A percentile compares a stretch with the other conserved stretches of the same genome.
These are phyloP conservation scores for Amanita thiersii DNA, from an alignment of 768 basidiomycete species.

Conservation along the genomic window DNA sequence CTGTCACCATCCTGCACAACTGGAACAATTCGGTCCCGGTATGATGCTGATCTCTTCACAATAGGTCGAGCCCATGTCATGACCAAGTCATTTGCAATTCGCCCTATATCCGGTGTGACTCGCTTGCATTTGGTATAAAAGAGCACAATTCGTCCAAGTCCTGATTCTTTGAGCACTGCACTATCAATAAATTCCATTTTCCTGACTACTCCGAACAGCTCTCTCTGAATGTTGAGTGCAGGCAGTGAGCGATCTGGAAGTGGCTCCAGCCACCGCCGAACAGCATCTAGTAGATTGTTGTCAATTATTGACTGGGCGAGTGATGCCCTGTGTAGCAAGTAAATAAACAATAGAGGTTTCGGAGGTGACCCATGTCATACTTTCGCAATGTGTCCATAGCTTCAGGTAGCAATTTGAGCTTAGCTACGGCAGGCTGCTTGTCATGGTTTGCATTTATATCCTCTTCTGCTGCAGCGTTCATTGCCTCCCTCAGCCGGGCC, in stretches of 20 bases:
- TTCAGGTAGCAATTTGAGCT: constrained; percentile 77
- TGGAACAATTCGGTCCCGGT: constrained; percentile 66
- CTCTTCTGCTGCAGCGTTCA: constrained; percentile 80
- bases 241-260: constrained; percentile 89
- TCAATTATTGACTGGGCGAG: constrained; percentile 91
- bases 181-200: constrained; percentile 94
- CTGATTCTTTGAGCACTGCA: constrained; percentile 82
- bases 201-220: constrained; percentile 74
- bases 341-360: constrained; percentile 9
- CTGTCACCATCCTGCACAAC: constrained; percentile 35
- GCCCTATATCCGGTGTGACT: constrained; percentile 73
- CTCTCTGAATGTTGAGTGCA: constrained; percentile 90
- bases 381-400: constrained; percentile 92
- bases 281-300: constrained; percentile 88
- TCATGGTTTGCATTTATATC: constrained; percentile 76
- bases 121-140: constrained; percentile 97
- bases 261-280: constrained; percentile 89
- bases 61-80: constrained; percentile 86
- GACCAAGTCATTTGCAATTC: constrained; percentile 79
- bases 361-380: constrained; percentile 28
- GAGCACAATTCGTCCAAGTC: constrained; percentile 79
- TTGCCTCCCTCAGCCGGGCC: constrained; percentile 76
- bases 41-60: constrained; percentile 81
- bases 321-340: constrained; percentile 47
- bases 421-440: constrained; percentile 75